phyloP scores from a whole-genome alignment of 495 filamentous ascomycete species.

The Articulospora tetracladia region DNA sequence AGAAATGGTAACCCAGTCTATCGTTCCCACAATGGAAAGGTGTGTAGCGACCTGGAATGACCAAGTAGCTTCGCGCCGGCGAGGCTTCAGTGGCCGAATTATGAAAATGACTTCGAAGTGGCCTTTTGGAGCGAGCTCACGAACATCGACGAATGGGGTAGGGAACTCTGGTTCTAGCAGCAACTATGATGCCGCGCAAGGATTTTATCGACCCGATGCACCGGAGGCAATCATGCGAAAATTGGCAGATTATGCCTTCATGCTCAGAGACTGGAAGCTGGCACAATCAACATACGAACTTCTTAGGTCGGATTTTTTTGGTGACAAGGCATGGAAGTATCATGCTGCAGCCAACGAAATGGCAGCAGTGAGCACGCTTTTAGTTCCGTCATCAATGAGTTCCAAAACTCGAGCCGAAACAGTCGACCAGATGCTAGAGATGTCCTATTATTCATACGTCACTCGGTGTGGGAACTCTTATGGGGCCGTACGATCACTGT shows the following conservation, averaged over 20 bases:
- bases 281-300: conserved; percentile 87
- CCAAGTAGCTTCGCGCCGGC: conserved; percentile 84
- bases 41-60: conserved; percentile 91
- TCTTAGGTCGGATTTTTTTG: conserved; percentile 78
- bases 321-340: conserved; percentile 95
- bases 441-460: conserved; percentile 86
- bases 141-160: conserved; percentile 33
- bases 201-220: conserved; percentile 78
- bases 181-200: conserved; percentile 74
- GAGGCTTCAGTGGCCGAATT: conserved; percentile 84
- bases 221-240: conserved; percentile 90
- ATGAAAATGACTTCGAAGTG: conserved; percentile 88
- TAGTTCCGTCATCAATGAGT: conserved; percentile 65
- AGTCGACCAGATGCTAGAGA: conserved; percentile 81
- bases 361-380: conserved; percentile 75
- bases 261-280: conserved; percentile 94
- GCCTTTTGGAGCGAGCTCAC: conserved; percentile 61
- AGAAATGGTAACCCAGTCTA: conserved; percentile 87
- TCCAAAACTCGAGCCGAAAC: conserved; percentile 72
- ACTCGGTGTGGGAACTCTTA: conserved; percentile 73
- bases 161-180: conserved; percentile 31
- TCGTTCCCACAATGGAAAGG: conserved; percentile 94
- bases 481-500: conserved; percentile 71
- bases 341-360: conserved; percentile 93
- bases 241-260: conserved; percentile 91